Evolutionary conservation across 2,329 filamentous ascomycete species (phyloP).

Genomic region (Diaporthe helianthi): DNA sequence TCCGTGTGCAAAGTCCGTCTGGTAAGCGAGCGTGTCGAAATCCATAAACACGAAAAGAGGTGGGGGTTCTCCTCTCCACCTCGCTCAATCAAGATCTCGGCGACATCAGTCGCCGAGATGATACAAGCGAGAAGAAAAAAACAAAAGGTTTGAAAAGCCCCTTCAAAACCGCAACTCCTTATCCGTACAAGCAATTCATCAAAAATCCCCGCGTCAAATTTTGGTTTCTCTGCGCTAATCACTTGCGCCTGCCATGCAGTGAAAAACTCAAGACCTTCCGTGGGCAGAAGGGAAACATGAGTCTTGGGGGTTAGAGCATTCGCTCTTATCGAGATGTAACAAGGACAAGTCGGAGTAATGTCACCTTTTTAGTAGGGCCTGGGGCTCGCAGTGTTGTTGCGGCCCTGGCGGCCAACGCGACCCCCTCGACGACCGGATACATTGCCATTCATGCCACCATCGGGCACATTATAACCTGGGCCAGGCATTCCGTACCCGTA

Average conservation of each 20-base stretch:
- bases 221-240: slow-evolving; percentile 13
- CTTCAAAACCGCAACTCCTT: slow-evolving; percentile 15
- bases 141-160: slow-evolving; percentile 12
- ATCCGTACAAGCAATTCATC: slow-evolving; percentile 18
- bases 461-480: slow-evolving; percentile 31
- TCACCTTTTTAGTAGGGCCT: slow-evolving; percentile 26
- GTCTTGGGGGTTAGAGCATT: background rate
- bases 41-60: background rate
- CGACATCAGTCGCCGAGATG: slow-evolving; percentile 2
- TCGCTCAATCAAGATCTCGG: background rate
- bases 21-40: slow-evolving; percentile 22
- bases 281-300: background rate
- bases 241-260: slow-evolving; percentile 9
- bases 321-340: background rate
- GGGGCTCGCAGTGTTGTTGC: slow-evolving; percentile 34
- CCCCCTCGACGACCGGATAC: slow-evolving; percentile 32
- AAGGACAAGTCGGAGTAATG: background rate
- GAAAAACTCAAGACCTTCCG: background rate
- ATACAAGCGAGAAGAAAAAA: background rate
- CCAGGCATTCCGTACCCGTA: slow-evolving; percentile 49
- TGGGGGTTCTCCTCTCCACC: background rate
- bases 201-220: slow-evolving; percentile 6
- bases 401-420: slow-evolving; percentile 31
- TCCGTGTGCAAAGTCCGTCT: background rate
- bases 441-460: slow-evolving; percentile 32